Base-by-base conservation (phyloP, 148 eudicot species). In the Persicaria tinctoria region DNA sequence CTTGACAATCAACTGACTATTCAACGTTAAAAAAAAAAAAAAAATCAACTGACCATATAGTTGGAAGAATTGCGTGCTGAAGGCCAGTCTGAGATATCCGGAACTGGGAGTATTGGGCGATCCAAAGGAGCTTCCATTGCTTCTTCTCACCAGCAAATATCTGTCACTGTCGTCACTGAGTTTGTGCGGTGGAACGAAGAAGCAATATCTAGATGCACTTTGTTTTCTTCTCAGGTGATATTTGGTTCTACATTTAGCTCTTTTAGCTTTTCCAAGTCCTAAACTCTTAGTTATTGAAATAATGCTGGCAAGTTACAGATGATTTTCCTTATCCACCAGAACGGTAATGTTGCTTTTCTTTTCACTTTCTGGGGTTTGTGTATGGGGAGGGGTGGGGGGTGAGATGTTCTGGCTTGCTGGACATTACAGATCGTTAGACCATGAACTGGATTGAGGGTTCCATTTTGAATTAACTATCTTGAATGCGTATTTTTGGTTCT, bases 181-280 rank as follows among this genome's bases (percentile, higher is more conserved):
- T 96, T 96, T 87, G 97, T 96, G 56, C 97, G 97, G 53, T 96
- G 99, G 97, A 96, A 96, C 75, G 99, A 96, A 79, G 99, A 96
- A 84, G 99, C 99, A 78, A 84, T 96, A 75, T 86, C 94, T 8
- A 87, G 99, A 81, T 92, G 97, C 73, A 84, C 86, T 77, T 80
- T 92, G 85, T 96, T 96, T 79, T 90, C 99, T 55, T 77, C 88
- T 72, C 97, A 89, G 94, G 97, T 66, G 70, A 32, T 1, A 66
- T 66, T 66, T 66, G 17, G 46, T 64, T 38, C 17, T 64, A 41
- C 17, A 41, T 64, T 64, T 41, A 41, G 17, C 70, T 38, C 70
- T 17, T 13, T 64, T 8, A 13, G 5, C 16, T 64, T 64, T 38
- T 64, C 14, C 18, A 41, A 10, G 70, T 64, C 18, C 70, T 64